These are phyloP conservation scores for Aspergillus amoenus DNA, from an alignment of 2,329 filamentous ascomycete species.

Conservation along the genomic window DNA sequence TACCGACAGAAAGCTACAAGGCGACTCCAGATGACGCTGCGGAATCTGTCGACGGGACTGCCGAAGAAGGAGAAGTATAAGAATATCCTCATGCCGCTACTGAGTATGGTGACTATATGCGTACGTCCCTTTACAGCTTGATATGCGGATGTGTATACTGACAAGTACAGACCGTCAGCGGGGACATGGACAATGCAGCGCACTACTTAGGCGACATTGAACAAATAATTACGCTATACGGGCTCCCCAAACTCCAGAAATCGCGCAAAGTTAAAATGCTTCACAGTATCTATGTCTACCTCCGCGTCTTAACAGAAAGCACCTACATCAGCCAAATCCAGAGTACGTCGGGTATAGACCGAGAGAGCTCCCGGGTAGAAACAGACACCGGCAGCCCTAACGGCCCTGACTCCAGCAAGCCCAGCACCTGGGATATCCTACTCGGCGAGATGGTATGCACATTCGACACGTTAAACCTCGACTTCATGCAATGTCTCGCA, in stretches of 20 bases:
- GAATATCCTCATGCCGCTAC: conserved; percentile 9
- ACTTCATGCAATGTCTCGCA: conserved; percentile 3
- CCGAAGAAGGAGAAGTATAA: conserved; percentile 10
- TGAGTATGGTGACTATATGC: conserved; percentile 11
- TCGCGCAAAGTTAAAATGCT: conserved; percentile 12
- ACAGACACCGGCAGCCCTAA: no score
- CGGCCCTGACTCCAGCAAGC: no score
- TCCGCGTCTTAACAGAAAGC: conserved; percentile 7
- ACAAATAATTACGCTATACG: conserved; percentile 3
- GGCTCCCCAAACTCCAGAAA: conserved; percentile 2
- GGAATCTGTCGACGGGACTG: background rate
- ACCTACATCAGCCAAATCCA: background rate
- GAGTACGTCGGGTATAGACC: no score
- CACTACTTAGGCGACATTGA: conserved; percentile 8
- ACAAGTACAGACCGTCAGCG: background rate
- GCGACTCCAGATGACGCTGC: conserved; percentile 3
- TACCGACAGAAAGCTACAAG: conserved; percentile 5
- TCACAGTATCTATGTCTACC: conserved; percentile 9
- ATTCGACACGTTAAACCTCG: background rate
- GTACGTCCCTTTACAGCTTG: no score
- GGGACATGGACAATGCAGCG: conserved; percentile 7
- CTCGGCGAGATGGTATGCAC: background rate
- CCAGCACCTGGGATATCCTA: background rate
- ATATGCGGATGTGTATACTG: no score
- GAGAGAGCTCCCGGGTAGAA: no score